phyloP scores from a whole-genome alignment of 352 stramenopile genomes.

The Phytophthora multivora region DNA sequence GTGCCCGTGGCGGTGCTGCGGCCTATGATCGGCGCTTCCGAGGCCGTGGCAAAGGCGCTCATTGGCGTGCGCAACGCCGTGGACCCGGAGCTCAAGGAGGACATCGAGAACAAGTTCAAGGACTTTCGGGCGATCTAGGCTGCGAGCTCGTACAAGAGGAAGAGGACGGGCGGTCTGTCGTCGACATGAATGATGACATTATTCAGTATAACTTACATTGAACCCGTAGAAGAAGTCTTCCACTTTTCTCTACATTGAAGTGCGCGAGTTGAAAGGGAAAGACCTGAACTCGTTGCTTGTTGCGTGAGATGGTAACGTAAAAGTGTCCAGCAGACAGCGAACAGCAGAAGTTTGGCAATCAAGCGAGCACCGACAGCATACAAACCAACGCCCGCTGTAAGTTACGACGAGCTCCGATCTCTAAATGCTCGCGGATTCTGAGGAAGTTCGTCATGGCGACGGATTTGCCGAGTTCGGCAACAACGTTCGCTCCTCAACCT shows the following conservation, averaged over 20 bases:
- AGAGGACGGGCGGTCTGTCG: not conserved
- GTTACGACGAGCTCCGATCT: not conserved
- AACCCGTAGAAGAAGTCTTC: no score
- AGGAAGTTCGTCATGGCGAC: not conserved
- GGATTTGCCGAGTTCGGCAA: not conserved
- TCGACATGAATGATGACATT: not conserved
- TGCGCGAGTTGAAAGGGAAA: no score
- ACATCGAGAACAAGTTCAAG: constrained; percentile 94
- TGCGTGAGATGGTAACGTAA: not conserved
- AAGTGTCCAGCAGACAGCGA: not conserved
- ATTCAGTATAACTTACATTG: constrained; percentile 13
- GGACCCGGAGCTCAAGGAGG: constrained; percentile 88
- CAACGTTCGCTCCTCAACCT: not conserved
- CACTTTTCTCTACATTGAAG: no score
- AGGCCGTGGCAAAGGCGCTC: constrained; percentile 85
- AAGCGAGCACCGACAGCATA: not conserved
- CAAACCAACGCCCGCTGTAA: no score
- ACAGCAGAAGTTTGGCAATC: no score
- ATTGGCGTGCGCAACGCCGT: constrained; percentile 89
- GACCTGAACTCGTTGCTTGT: no score
- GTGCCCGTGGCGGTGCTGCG: constrained; percentile 84
- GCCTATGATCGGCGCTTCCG: constrained; percentile 88
- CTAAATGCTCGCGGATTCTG: not conserved
- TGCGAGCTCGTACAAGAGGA: not conserved
- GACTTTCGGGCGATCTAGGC: constrained; percentile 65